These are phyloP conservation scores for Daldinia decipiens DNA, from an alignment of 495 filamentous ascomycete genomes.

Conservation along the genomic window DNA sequence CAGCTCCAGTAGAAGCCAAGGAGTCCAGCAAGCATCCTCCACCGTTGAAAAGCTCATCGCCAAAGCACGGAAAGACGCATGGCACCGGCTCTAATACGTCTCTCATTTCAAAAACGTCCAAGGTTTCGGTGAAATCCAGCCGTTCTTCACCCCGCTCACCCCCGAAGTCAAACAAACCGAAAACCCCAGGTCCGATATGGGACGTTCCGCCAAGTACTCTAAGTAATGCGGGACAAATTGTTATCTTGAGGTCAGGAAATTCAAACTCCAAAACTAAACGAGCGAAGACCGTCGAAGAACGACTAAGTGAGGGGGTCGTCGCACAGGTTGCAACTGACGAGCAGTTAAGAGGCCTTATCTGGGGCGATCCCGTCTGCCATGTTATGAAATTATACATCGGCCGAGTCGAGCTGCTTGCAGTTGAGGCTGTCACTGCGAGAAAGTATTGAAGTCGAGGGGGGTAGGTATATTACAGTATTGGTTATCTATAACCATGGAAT, in stretches of 20 bases:
- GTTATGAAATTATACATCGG: conserved; percentile 78
- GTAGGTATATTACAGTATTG: background rate
- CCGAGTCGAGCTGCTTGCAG: conserved; percentile 73
- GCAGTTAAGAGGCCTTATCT: conserved; percentile 71
- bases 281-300: conserved; percentile 54
- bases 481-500: background rate
- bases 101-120: conserved; percentile 47
- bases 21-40: conserved; percentile 22
- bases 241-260: conserved; percentile 65
- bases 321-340: conserved; percentile 73
- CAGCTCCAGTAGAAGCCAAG: conserved; percentile 55
- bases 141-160: conserved; percentile 32
- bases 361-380: conserved; percentile 83
- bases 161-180: conserved; percentile 34
- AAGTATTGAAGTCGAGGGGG: conserved; percentile 26
- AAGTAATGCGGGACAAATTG: conserved; percentile 73
- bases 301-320: conserved; percentile 62
- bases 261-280: conserved; percentile 47
- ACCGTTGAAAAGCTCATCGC: conserved; percentile 18
- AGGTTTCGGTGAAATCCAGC: conserved; percentile 27
- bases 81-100: conserved; percentile 47
- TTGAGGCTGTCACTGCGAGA: conserved; percentile 70
- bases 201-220: conserved; percentile 68
- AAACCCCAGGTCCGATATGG: conserved; percentile 61
- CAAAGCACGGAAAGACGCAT: conserved; percentile 22